Conservation (phyloP, 1,284 basidiomycete genomes). For the Spongiforma sp. region DNA sequence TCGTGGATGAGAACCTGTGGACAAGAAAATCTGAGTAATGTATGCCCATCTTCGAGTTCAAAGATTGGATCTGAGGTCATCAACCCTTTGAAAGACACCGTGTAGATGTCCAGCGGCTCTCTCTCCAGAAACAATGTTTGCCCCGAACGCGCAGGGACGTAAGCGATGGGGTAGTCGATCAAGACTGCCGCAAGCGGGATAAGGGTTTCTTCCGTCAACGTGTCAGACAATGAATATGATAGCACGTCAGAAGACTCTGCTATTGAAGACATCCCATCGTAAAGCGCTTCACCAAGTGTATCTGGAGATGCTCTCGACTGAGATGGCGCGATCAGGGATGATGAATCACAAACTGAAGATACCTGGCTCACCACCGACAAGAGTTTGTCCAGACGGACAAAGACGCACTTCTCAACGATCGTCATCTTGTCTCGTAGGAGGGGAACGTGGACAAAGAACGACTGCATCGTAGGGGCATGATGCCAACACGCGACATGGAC, state of each 20-base stretch:
- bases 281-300: conserved; percentile 20
- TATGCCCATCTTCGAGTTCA: conserved; percentile 22
- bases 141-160: conserved; percentile 45
- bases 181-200: conserved; percentile 58
- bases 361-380: conserved; percentile 28
- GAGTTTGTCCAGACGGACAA: conserved; percentile 23
- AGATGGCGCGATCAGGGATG: conserved; percentile 3
- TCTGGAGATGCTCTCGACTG: conserved; percentile 17
- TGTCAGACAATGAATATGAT: conserved; percentile 32
- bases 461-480: conserved; percentile 47
- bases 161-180: conserved; percentile 64
- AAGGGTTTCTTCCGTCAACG: conserved; percentile 29
- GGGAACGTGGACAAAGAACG: conserved; percentile 49
- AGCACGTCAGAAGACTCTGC: conserved; percentile 18
- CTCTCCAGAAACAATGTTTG: conserved; percentile 46
- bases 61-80: neutral
- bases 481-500: conserved; percentile 43
- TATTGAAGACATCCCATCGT: conserved; percentile 25
- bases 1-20: conserved; percentile 35
- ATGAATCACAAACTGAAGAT: neutral
- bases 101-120: conserved; percentile 53
- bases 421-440: conserved; percentile 21
- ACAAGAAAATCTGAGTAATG: conserved; percentile 49
- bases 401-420: conserved; percentile 13
- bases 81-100: conserved; percentile 35